These are phyloP conservation scores for Parmelia sp. DNA, from an alignment of 495 filamentous ascomycete species.

Conservation along the genomic window DNA sequence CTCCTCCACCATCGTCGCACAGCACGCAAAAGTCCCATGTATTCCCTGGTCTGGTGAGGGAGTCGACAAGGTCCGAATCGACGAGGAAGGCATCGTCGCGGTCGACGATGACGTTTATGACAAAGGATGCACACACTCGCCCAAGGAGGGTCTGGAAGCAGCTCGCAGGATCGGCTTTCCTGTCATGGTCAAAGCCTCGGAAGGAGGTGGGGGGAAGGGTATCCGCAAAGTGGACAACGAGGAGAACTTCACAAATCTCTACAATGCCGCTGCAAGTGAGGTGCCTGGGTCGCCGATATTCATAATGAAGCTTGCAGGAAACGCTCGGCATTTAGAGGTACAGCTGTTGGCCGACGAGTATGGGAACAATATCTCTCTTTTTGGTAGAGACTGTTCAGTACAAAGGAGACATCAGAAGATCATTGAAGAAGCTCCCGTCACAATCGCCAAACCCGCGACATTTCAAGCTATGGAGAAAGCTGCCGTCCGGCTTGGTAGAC, in stretches of 20 bases:
- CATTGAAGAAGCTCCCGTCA: constrained; percentile 97
- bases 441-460: constrained; percentile 79
- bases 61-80: constrained; percentile 72
- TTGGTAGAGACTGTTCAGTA: constrained; percentile 97
- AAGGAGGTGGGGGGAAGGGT: constrained; percentile 98
- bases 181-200: constrained; percentile 99
- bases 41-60: constrained; percentile 98
- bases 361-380: constrained; percentile 98
- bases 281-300: constrained; percentile 99
- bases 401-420: constrained; percentile 99
- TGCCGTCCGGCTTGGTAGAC: constrained; percentile 82
- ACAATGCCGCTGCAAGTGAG: constrained; percentile 92
- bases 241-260: constrained; percentile 74
- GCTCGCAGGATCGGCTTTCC: constrained; percentile 92
- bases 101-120: constrained; percentile 81
- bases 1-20: constrained; percentile 97
- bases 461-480: constrained; percentile 97
- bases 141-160: constrained; percentile 80
- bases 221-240: constrained; percentile 91
- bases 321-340: constrained; percentile 93
- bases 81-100: constrained; percentile 81
- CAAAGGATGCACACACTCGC: constrained; percentile 82
- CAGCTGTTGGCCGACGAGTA: constrained; percentile 98
- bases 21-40: constrained; percentile 93
- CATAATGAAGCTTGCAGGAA: constrained; percentile 98